Evolutionary conservation across 352 stramenopile genomes (phyloP).

Genomic region (Phytophthora fragariae): DNA sequence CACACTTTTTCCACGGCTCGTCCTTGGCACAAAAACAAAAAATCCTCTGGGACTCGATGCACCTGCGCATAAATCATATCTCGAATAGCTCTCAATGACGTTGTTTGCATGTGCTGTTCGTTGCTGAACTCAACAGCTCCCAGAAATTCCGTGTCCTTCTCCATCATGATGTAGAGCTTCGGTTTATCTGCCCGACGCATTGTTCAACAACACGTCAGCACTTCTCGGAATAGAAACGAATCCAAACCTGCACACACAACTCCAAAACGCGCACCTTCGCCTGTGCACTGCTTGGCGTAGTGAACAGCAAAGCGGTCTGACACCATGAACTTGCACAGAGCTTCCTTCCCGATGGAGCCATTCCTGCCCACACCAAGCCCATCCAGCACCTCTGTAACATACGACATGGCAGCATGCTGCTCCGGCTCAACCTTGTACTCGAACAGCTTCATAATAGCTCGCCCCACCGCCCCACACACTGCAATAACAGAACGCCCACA

Average conservation of each 20-base stretch:
- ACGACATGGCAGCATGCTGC: constrained; percentile 47
- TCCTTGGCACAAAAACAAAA: constrained; percentile 63
- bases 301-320: constrained; percentile 59
- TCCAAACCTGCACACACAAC: neutral
- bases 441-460: constrained; percentile 71
- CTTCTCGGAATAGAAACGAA: neutral
- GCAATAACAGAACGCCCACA: constrained; percentile 2
- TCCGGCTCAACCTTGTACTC: constrained; percentile 57
- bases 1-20: constrained; percentile 57
- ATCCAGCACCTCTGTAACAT: constrained; percentile 50
- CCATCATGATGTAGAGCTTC: constrained; percentile 70
- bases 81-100: constrained; percentile 52
- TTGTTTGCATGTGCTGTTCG: constrained; percentile 59
- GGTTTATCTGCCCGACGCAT: constrained; percentile 43
- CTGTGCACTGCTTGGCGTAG: constrained; percentile 72
- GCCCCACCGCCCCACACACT: constrained; percentile 57
- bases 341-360: constrained; percentile 41
- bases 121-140: constrained; percentile 67
- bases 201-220: constrained; percentile 1
- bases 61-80: constrained; percentile 59
- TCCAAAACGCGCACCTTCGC: constrained; percentile 39
- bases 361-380: constrained; percentile 36
- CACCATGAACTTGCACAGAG: constrained; percentile 64
- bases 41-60: constrained; percentile 49
- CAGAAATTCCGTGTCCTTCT: constrained; percentile 69